Conservation (phyloP, 1,284 basidiomycete genomes). For the Polyporus tsugae region DNA sequence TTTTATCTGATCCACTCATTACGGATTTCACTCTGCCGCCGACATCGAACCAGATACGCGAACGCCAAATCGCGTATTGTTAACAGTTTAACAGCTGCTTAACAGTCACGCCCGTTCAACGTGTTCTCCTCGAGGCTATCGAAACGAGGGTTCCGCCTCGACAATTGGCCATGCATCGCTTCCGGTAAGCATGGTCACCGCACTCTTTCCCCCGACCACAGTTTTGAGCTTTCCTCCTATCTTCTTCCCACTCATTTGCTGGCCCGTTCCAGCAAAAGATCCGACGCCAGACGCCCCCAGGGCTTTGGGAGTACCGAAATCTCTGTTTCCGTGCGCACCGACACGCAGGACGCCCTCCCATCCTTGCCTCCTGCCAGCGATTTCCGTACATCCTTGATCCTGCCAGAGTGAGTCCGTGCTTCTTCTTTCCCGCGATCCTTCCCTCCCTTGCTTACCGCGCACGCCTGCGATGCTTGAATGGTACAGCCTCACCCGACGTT, state of each 20-base stretch:
- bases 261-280: slow-evolving; percentile 58
- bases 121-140: slow-evolving; percentile 70
- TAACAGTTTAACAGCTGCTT: slow-evolving; percentile 38
- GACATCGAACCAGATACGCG: slow-evolving; percentile 24
- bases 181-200: slow-evolving; percentile 66
- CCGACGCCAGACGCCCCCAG: slow-evolving; percentile 64
- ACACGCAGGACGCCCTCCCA: slow-evolving; percentile 51
- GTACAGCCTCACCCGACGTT: slow-evolving; percentile 77
- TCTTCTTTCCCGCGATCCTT: slow-evolving; percentile 31
- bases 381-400: slow-evolving; percentile 83
- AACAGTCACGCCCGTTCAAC: slow-evolving; percentile 49
- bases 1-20: slow-evolving; percentile 29
- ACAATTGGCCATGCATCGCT: slow-evolving; percentile 70
- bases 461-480: slow-evolving; percentile 34
- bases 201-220: slow-evolving; percentile 36
- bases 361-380: slow-evolving; percentile 72
- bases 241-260: slow-evolving; percentile 20
- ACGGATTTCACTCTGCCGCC: slow-evolving; percentile 16
- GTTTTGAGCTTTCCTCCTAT: slow-evolving; percentile 23
- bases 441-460: slow-evolving; percentile 19
- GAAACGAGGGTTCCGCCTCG: slow-evolving; percentile 34
- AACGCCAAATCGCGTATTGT: slow-evolving; percentile 30
- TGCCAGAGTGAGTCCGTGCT: slow-evolving; percentile 73
- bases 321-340: slow-evolving; percentile 37
- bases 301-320: slow-evolving; percentile 40